Conservation (phyloP, 1,284 basidiomycete genomes). For the Fistulinella staudtii region DNA sequence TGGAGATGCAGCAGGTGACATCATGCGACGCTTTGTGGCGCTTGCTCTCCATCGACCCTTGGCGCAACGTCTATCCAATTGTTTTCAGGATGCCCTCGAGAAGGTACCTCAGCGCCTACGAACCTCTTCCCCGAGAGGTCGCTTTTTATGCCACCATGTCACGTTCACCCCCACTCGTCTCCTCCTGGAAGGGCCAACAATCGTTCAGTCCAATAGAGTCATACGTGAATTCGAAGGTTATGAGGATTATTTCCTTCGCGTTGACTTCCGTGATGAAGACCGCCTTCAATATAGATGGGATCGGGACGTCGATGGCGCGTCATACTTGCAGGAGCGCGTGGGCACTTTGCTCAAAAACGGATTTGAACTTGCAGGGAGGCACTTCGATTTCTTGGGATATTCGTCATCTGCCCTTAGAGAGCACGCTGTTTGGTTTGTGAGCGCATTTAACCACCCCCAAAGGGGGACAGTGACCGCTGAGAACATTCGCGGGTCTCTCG, state of each 20-base stretch:
- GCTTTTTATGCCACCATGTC: conserved; percentile 56
- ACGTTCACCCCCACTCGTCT: conserved; percentile 71
- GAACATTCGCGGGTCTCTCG: conserved; percentile 56
- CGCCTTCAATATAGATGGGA: conserved; percentile 64
- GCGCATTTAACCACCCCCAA: conserved; percentile 48
- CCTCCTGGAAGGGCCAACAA: conserved; percentile 67
- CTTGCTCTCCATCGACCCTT: conserved; percentile 39
- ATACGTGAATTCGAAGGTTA: conserved; percentile 59
- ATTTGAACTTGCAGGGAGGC: conserved; percentile 62
- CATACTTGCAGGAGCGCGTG: conserved; percentile 58
- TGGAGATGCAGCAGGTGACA: conserved; percentile 36
- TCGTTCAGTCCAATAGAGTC: conserved; percentile 61
- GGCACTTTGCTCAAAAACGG: conserved; percentile 61
- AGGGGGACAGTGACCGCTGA: conserved; percentile 47
- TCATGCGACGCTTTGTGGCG: conserved; percentile 52
- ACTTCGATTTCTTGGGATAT: conserved; percentile 73
- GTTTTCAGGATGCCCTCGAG: conserved; percentile 43
- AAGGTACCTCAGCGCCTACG: conserved; percentile 24
- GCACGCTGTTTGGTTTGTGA: conserved; percentile 76
- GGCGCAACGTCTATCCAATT: conserved; percentile 43
- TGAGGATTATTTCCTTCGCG: conserved; percentile 66
- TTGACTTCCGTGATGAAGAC: conserved; percentile 78
- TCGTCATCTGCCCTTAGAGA: conserved; percentile 66
- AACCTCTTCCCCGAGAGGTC: conserved; percentile 26
- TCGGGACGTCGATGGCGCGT: conserved; percentile 54